Base-by-base conservation (phyloP, 1,284 basidiomycete genomes). In the Chiua sp. region DNA sequence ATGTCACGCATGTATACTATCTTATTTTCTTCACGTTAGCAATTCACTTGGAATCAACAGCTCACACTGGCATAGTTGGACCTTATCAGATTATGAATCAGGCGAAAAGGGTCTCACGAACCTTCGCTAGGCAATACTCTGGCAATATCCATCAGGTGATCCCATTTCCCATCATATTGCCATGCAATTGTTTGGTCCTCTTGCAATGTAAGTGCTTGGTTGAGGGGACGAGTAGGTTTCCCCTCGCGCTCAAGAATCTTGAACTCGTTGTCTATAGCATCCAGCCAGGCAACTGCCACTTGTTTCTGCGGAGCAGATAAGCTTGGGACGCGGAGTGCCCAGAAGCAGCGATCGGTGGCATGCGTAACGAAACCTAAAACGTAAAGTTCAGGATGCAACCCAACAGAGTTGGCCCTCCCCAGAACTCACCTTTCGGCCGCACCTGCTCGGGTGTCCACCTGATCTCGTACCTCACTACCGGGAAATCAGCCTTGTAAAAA, bases 391-490 rank as follows among this genome's bases (percentile, higher is more conserved):
- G 8, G 26, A 16, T 18, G 12, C 23, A 26, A 32, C 30, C 6
- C 18, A n/a, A n/a, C n/a, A n/a, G n/a, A 16, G 16, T 37, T 1
- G 33, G 33, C 13, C 44, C 7, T 8, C 26, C 33, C 13, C 30
- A 20, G 26, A 10, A 65, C 79, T 64, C 66, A 87, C 88, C 90
- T 63, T 80, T 71, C 4, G 80, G 75, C 18, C 85, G 79, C 57
- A 75, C 62, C 59, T 86, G 80, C 69, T 88, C 85, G 0, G 88
- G 88, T 0, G 83, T 82, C 88, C 89, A 90, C 47, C 82, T 77
- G 56, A 93, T 87, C 62, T 82, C 78, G 67, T 93, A 93, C 58
- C 90, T 78, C 59, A 90, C 71, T 1, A 89, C 80, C 0, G 90
- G 89, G 69, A 87, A 89, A 0, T 78, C 81, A 0, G 48, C 78